phyloP scores from a whole-genome alignment of 2,329 filamentous ascomycete genomes.

The Trichoderma atroviride region DNA sequence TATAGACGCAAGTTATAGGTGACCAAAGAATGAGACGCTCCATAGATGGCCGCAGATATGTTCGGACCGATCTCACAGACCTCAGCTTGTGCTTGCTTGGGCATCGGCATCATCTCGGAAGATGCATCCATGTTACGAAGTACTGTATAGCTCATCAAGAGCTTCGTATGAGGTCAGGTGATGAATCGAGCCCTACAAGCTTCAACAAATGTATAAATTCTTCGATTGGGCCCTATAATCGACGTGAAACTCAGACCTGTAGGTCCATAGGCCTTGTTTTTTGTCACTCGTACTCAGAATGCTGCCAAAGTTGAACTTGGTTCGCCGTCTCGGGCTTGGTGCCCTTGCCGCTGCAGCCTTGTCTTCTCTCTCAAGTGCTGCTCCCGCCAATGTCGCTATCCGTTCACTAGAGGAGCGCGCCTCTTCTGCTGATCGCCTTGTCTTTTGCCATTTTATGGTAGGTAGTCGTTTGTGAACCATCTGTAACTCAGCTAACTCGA shows the following conservation, averaged over 20 bases:
- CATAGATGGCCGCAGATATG: neutral
- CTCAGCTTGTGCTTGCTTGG: neutral
- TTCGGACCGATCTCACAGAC: conserved; percentile 11
- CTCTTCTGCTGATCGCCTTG: conserved; percentile 27
- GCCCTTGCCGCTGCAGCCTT: conserved; percentile 28
- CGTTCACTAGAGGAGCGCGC: conserved; percentile 24
- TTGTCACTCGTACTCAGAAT: neutral
- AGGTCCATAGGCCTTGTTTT: neutral
- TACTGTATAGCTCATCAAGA: neutral
- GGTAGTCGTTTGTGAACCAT: neutral
- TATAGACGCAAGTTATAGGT: neutral
- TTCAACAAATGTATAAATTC: neutral
- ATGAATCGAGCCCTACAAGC: neutral
- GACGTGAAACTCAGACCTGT: neutral
- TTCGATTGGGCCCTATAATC: neutral
- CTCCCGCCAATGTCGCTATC: conserved; percentile 14
- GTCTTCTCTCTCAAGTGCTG: conserved; percentile 21
- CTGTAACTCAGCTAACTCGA: neutral
- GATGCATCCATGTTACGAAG: neutral
- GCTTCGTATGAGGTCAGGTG: neutral
- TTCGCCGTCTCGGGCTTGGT: conserved; percentile 29
- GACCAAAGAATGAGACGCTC: neutral
- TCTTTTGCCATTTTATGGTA: conserved; percentile 50
- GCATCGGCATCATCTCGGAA: neutral
- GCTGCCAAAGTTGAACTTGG: conserved; percentile 22